Evolutionary conservation across 2,329 filamentous ascomycete genomes (phyloP), one percentile per base, ranked within the genome.

Genomic region (Xylariaceae sp.): DNA sequence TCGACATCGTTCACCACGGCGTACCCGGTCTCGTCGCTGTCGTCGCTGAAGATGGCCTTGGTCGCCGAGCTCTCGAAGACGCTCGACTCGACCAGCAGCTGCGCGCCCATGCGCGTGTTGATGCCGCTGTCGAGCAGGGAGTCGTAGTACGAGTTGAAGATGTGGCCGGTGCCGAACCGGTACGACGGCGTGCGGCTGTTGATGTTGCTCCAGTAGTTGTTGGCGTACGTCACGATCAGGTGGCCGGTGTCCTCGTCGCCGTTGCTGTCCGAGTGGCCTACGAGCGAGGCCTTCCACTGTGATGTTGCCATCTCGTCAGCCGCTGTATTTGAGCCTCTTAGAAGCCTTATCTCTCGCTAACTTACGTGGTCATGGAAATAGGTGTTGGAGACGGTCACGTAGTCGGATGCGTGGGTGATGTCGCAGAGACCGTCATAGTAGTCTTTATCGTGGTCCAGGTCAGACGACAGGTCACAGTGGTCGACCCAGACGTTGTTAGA

Each of bases 401-500:
- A 85, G 65, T 85, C 79, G 9, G 73, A 67, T 35, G 68, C 83
- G 63, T 84, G 81, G 37, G 74, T 83, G 38, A 74, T 64, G 52
- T 86, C 83, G 35, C 81, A 64, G 2, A 86, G 73, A 24, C 83
- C 82, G 42, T 86, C 83, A 56, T 83, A 85, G 66, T 76, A 83
- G 66, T 87, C 80, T 66, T 86, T 86, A 67, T 72, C 78, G 57
- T 77, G 68, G 52, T 72, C 66, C 26, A 59, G 56, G 63, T 84
- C 74, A 18, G 76, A 79, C 4, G 74, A 79, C 17, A 86, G 69
- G 49, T 86, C 81, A 58, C 72, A 71, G 66, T 85, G 82, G 64
- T 86, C 82, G 37, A 86, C 65, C 82, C 81, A 86, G 54, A 80
- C 68, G 49, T 82, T 81, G 43, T 60, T 75, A 37, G 73, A 71